Evolutionary conservation across 83 land plant genomes (phyloP).

Genomic region (Picea engelmannii): DNA sequence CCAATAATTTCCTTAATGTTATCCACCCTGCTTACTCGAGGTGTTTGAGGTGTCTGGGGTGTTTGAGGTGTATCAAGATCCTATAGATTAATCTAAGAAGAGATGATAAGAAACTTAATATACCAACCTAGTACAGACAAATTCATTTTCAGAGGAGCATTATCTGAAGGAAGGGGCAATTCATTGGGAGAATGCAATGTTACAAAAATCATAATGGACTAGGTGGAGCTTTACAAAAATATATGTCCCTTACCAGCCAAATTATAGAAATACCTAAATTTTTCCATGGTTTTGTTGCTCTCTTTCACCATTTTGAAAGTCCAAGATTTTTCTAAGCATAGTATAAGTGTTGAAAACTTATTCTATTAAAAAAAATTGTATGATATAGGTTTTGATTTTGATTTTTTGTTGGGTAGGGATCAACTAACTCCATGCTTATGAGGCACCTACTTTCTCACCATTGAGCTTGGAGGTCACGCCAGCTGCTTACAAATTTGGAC

Average conservation of each 20-base stretch:
- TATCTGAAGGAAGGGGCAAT: not conserved
- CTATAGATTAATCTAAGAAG: not conserved
- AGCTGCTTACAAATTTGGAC: too few relatives aligned
- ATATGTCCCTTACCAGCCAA: not conserved
- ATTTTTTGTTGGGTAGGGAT: too few relatives aligned
- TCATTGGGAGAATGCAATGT: not conserved
- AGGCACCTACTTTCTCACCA: too few relatives aligned
- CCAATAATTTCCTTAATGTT: constrained; percentile 17
- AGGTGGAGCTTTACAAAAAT: not conserved
- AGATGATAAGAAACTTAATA: not conserved
- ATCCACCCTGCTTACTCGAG: constrained; percentile 7
- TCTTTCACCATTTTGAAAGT: not conserved
- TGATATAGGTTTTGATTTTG: too few relatives aligned
- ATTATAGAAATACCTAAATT: not conserved
- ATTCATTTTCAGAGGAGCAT: not conserved
- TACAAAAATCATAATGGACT: not conserved
- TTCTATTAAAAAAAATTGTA: too few relatives aligned
- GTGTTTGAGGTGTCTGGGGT: constrained; percentile 11
- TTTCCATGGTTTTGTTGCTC: too few relatives aligned
- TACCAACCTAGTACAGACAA: not conserved
- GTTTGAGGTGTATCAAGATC: not conserved
- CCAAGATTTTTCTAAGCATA: too few relatives aligned
- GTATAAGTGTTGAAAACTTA: too few relatives aligned
- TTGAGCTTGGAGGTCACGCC: too few relatives aligned
- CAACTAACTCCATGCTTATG: too few relatives aligned